Base-by-base conservation (phyloP, 2,329 filamentous ascomycete genomes). In the Arthrobotrys megalospora region DNA sequence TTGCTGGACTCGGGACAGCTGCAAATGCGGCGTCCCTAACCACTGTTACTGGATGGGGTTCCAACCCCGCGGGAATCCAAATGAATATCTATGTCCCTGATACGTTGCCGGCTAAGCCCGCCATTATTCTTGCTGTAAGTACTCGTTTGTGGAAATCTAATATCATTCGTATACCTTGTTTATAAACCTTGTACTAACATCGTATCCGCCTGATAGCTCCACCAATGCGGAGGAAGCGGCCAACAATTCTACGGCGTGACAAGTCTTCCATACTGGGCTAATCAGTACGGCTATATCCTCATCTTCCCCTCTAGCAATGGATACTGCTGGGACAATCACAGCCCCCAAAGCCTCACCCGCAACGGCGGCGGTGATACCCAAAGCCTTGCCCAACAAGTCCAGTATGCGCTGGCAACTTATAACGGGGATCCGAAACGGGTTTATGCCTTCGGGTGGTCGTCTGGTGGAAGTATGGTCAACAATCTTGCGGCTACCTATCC, bases 11-110 rank as follows among this genome's bases (percentile, higher is more conserved):
- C 19, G 16, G 34, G 2, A 16, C 16, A 1, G 43, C 10, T 28
- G 62, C 52, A 3, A 41, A 36, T 34, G 71, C 28, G 4, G 71
- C 71, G 3, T 68, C 71, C 11, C 36, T 76, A 6, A 60, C 63
- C 11, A 48, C 38, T 11, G 65, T 76, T 24, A 83, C 82, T 5
- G 81, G 83, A 79, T 87, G 86, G 68, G 86, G 86, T 8, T 80
- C 82, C 6, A 88, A 88, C 69, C 85, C 86, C 6, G 86, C 85
- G 19, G 86, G 87, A 28, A 87, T 87, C 6, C 83, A 83, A 8
- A 88, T 89, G 83, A 88, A 87, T 84, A 87, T 89, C 69, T 87
- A 87, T 72, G 85, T 86, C 8, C 80, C 80, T 7, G 72, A 69
- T 12, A 52, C 55, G 47, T 55, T 83, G 10, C 80, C 82, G 10